Conservation (phyloP, 2,329 filamentous ascomycete species). For the Scedosporium apiospermum region DNA sequence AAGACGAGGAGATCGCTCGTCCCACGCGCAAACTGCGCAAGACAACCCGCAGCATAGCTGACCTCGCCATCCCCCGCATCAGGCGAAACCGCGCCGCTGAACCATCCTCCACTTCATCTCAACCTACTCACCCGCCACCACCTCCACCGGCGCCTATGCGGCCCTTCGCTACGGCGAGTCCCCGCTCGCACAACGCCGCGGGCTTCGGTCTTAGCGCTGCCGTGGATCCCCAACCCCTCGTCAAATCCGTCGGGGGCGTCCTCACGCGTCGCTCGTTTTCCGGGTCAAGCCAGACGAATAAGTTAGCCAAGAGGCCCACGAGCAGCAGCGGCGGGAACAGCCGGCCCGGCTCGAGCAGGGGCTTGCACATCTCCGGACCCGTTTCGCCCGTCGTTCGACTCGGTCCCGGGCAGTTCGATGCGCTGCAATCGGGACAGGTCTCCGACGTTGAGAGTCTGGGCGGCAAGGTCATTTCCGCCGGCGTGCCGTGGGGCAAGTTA, state of each 20-base stretch:
- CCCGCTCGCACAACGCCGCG: conserved; percentile 10
- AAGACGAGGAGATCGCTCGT: conserved; percentile 19
- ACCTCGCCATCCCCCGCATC: conserved; percentile 26
- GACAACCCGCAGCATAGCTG: conserved; percentile 31
- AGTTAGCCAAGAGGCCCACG: not conserved
- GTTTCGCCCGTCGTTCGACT: conserved; percentile 7
- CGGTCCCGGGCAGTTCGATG: conserved; percentile 7
- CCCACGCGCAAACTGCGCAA: conserved; percentile 43
- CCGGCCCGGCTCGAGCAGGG: not conserved
- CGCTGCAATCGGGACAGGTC: conserved; percentile 2
- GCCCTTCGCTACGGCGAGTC: conserved; percentile 7
- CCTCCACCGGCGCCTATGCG: conserved; percentile 16
- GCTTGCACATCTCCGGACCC: not conserved
- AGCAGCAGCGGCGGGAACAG: not conserved
- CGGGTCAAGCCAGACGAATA: not conserved
- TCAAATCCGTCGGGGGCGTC: not conserved
- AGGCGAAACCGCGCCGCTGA: conserved; percentile 19
- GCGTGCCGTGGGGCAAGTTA: conserved; percentile 10
- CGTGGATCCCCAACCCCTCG: not conserved
- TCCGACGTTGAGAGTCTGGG: not conserved
- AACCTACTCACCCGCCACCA: conserved; percentile 10
- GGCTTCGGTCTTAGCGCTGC: not conserved
- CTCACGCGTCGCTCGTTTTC: not conserved
- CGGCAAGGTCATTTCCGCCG: conserved; percentile 8
- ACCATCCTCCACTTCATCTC: not conserved